Conservation (phyloP, 495 filamentous ascomycete genomes). For the Cercophora samala region DNA sequence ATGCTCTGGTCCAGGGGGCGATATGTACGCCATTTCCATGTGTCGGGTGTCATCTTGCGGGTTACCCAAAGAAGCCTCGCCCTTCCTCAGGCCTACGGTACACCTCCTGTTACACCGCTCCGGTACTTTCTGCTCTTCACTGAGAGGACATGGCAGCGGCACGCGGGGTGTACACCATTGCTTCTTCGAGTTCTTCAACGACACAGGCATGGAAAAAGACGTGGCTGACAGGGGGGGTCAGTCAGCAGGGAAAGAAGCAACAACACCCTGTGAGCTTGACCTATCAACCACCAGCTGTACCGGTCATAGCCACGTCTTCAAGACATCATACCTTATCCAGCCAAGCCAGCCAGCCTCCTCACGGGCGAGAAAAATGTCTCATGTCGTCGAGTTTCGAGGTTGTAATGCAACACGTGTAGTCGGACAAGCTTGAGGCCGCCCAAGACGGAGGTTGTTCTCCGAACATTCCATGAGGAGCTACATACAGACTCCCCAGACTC, state of each 20-base stretch:
- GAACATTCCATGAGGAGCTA: not conserved
- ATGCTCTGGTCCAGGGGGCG: not conserved
- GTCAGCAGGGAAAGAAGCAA: not conserved
- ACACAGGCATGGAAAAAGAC: not conserved
- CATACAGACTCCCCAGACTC: not conserved
- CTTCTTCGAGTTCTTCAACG: not conserved
- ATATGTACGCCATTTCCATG: not conserved
- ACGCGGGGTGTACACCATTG: not conserved
- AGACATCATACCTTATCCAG: not conserved
- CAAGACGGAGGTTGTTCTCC: not conserved
- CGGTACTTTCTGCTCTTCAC: not conserved
- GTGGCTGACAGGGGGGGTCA: not conserved
- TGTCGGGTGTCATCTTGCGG: not conserved
- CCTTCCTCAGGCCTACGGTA: not conserved
- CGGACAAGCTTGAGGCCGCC: not conserved
- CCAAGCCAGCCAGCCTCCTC: not conserved
- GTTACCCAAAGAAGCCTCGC: not conserved
- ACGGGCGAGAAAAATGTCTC: not conserved
- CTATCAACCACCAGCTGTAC: not conserved
- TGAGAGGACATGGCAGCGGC: not conserved
- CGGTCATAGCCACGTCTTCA: not conserved
- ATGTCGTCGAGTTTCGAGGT: not conserved
- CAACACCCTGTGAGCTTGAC: not conserved
- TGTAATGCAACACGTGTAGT: not conserved
- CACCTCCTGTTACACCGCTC: not conserved